Base-by-base conservation (phyloP, 305 asterid genomes). In the Stenogyne calaminthoides region DNA sequence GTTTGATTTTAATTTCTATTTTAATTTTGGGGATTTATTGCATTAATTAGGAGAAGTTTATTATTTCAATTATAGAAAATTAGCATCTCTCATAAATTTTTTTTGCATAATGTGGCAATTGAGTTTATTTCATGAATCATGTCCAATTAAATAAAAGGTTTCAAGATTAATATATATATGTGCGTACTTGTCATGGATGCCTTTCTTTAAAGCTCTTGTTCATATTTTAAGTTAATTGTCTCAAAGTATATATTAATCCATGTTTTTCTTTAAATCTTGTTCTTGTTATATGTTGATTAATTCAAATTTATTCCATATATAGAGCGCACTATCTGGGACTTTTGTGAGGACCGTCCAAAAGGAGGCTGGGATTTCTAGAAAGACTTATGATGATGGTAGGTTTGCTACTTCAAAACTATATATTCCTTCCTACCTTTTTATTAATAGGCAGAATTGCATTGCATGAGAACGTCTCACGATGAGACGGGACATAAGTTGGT, bases 251-350 rank as follows among this genome's bases (percentile, higher is more conserved):
- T 25, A 4, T 25, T 25, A 25, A 25, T 51, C 64, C 54, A 46
- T 57, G 25, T 25, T 5, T 67, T 75, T 60, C 56, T 14, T 69
- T 66, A 16, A 59, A 16, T 37, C 44, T 25, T 70, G 16, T 40
- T 55, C 22, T 20, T 46, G 1, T 63, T 60, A 34, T 70, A 18
- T 55, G 18, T 67, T 76, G 20, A 74, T 69, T 75, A 71, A 81
- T 72, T 72, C 27, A 59, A 54, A 11, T 32, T 66, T 25, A 25
- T 63, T 78, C 51, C 73, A 18, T 47, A 5, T 40, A 4, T 15
- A 91, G 96, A 83, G 94, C 73, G 82, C 77, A 80, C 18, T 89
- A 76, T 63, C 87, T 5, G 96, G 96, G 54, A 84, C 32, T 70
- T 60, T 55, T 40, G 92, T 91, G 79, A 80, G 18, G 75, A 74